Evolutionary conservation across 1,139 yeast genomes (phyloP).

Genomic region (Candida tetrigidarum): DNA sequence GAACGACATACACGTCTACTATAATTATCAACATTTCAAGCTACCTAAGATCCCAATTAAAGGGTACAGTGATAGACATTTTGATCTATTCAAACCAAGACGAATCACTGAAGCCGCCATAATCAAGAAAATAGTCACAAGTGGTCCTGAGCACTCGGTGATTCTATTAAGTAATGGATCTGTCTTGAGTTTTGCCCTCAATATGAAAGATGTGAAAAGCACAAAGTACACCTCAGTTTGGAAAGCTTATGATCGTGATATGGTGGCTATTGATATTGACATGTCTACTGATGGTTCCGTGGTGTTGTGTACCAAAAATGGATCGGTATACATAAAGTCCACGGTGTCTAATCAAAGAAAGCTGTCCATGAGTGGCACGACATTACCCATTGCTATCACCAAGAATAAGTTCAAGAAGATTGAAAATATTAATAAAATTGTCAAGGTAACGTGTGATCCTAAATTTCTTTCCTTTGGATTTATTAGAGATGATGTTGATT

Average conservation of each 20-base stretch:
- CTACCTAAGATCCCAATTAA: slow-evolving; percentile 42
- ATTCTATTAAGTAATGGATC: slow-evolving; percentile 59
- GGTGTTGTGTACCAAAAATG: slow-evolving; percentile 67
- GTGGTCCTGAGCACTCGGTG: slow-evolving; percentile 39
- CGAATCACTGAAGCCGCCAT: slow-evolving; percentile 44
- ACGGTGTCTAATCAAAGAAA: slow-evolving; percentile 24
- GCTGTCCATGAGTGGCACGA: slow-evolving; percentile 28
- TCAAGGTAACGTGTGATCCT: slow-evolving; percentile 67
- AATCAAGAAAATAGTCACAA: slow-evolving; percentile 38
- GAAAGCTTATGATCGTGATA: slow-evolving; percentile 57
- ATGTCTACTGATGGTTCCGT: slow-evolving; percentile 72
- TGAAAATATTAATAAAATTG: slow-evolving; percentile 56
- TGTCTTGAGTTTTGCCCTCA: slow-evolving; percentile 41
- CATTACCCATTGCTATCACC: slow-evolving; percentile 28
- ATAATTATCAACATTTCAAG: slow-evolving; percentile 60
- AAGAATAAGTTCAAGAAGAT: slow-evolving; percentile 59
- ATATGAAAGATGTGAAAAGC: slow-evolving; percentile 31
- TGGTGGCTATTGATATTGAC: slow-evolving; percentile 64
- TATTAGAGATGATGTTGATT: slow-evolving; percentile 64
- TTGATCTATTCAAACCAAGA: slow-evolving; percentile 59
- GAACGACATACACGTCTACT: slow-evolving; percentile 66
- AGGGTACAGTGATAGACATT: slow-evolving; percentile 40
- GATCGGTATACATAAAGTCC: slow-evolving; percentile 56
- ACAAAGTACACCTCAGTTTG: slow-evolving; percentile 49
- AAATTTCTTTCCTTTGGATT: slow-evolving; percentile 71